These are phyloP conservation scores for Colletotrichum sidae DNA, from an alignment of 2,329 filamentous ascomycete genomes.

Conservation along the genomic window DNA sequence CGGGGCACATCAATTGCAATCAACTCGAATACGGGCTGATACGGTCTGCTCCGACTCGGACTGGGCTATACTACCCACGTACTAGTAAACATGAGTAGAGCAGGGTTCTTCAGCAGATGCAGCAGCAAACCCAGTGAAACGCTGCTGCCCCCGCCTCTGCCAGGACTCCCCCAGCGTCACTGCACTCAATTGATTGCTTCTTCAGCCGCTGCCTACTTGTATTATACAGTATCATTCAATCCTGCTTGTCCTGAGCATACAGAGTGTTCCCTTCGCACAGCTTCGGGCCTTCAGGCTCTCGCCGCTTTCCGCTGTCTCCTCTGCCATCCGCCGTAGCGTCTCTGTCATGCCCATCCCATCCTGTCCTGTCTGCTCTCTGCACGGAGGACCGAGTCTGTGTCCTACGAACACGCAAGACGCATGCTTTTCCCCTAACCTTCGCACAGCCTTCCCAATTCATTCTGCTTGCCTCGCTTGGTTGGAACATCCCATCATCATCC, in stretches of 20 bases:
- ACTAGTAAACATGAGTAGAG: background rate
- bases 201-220: background rate
- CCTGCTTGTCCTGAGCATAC: no score
- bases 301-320: slow-evolving; percentile 15
- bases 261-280: no score
- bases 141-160: slow-evolving; percentile 12
- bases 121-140: slow-evolving; percentile 27
- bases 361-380: background rate
- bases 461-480: slow-evolving; percentile 19
- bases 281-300: background rate
- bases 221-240: no score
- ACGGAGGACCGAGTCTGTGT: background rate
- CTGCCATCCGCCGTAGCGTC: no score
- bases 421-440: background rate
- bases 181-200: slow-evolving; percentile 27
- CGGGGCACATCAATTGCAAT: slow-evolving; percentile 2
- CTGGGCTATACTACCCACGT: no score
- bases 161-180: slow-evolving; percentile 15
- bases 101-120: slow-evolving; percentile 18
- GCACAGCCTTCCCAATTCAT: slow-evolving; percentile 10
- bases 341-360: slow-evolving; percentile 16
- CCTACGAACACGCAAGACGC: background rate
- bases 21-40: slow-evolving; percentile 11
- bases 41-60: background rate
- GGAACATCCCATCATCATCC: slow-evolving; percentile 23